phyloP scores from a whole-genome alignment of 2,329 filamentous ascomycete genomes.

The Metarhizium robertsii region DNA sequence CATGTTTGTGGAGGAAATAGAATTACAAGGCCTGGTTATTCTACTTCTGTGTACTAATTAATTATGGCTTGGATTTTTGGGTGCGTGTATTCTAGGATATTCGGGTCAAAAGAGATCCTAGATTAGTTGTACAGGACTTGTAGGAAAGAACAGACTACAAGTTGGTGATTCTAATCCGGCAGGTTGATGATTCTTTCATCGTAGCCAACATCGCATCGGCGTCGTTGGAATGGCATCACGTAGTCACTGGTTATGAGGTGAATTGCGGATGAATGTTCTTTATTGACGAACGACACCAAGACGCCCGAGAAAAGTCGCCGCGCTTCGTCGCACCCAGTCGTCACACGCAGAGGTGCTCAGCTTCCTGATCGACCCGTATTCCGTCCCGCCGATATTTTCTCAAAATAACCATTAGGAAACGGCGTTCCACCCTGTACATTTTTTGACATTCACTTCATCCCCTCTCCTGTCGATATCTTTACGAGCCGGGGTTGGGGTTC shows the following conservation, averaged over 20 bases:
- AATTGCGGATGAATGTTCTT: constrained; percentile 24
- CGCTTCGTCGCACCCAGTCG: constrained; percentile 26
- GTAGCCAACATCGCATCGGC: no score
- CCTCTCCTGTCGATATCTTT: constrained; percentile 26
- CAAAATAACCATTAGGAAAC: neutral
- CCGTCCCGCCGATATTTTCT: constrained; percentile 18
- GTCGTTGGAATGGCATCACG: neutral
- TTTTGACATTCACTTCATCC: constrained; percentile 19
- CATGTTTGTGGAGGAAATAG: no score
- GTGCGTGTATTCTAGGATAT: no score
- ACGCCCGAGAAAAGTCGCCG: constrained; percentile 28
- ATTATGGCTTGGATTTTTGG: no score
- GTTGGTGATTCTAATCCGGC: no score
- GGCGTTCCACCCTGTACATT: neutral
- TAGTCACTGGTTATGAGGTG: neutral
- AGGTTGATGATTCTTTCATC: no score
- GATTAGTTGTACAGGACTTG: no score
- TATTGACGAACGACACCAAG: constrained; percentile 33
- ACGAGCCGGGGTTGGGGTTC: constrained; percentile 77
- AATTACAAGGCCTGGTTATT: no score
- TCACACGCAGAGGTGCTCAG: constrained; percentile 22
- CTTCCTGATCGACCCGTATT: constrained; percentile 23
- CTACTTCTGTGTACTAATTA: no score
- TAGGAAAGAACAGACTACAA: no score
- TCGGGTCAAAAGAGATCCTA: no score